Evolutionary conservation across 1,139 yeast genomes (phyloP).

Genomic region (Pichia sp.): DNA sequence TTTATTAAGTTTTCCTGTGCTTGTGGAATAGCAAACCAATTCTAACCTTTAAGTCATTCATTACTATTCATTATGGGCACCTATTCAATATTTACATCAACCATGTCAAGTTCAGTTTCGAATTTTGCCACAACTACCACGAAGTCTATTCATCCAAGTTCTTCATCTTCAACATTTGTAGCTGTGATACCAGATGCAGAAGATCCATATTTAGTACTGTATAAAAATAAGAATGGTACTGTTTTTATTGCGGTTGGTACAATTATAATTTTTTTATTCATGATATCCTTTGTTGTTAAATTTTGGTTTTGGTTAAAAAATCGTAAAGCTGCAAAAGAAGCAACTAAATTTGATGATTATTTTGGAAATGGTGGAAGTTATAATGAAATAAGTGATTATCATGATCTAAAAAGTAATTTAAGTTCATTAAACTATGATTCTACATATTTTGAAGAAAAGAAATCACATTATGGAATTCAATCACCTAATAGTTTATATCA

Average conservation of each 20-base stretch:
- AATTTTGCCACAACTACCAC: not conserved
- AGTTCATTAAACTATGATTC: slow-evolving; percentile 27
- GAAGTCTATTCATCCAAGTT: not conserved
- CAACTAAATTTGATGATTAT: slow-evolving; percentile 14
- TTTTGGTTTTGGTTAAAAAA: slow-evolving; percentile 27
- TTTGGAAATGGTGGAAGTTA: slow-evolving; percentile 11
- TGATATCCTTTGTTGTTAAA: slow-evolving; percentile 26
- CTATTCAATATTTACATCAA: not conserved
- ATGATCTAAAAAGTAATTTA: not conserved
- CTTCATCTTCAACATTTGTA: slow-evolving; percentile 14
- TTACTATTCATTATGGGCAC: not conserved
- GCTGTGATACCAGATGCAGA: slow-evolving; percentile 17
- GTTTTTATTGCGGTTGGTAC: slow-evolving; percentile 42
- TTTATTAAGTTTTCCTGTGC: not conserved
- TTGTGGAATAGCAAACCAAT: not conserved
- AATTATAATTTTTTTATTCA: slow-evolving; percentile 30
- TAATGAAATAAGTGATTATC: not conserved
- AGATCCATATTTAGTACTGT: slow-evolving; percentile 33
- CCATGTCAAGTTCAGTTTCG: not conserved
- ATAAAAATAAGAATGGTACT: slow-evolving; percentile 32
- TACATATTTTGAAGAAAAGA: slow-evolving; percentile 25
- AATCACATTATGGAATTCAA: not conserved
- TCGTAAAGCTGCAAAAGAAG: slow-evolving; percentile 37
- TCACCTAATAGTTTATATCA: slow-evolving; percentile 1
- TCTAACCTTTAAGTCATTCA: not conserved